Evolutionary conservation across 1,284 basidiomycete genomes (phyloP), one percentile per base, ranked within the genome.

Genomic region (Cutaneotrichosporon mucoides): DNA sequence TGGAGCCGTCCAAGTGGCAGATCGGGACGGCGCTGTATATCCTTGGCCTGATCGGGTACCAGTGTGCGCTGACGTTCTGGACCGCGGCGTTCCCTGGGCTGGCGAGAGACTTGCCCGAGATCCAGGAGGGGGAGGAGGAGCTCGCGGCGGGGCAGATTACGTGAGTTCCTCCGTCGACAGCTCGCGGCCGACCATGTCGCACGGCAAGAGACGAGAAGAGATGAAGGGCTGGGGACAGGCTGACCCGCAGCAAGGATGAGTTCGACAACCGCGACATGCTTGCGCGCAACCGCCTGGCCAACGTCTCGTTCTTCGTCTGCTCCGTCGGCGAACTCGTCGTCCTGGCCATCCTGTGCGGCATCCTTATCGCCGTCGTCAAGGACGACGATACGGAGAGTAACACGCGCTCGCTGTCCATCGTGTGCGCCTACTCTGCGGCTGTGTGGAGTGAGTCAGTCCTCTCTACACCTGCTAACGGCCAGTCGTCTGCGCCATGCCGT

Each of bases 371-470:
- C 51, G 82, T 90, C 48, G 82, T 72, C 58, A 68, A 84, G 51
- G 82, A 85, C 2, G 82, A 82, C 55, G 90, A 90, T 69, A 80
- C 87, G 56, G 88, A 93, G 61, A 88, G 88, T 68, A 93, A 93
- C 68, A 88, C 90, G 64, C 87, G 86, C 66, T 90, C 89, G 11
- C 87, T 92, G 57, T 63, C 83, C 69, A 84, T 86, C 2, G 79
- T 88, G 37, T 88, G 88, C 69, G 88, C 86, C 0, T 89, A 89
- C 71, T 82, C 86, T 13, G 88, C 88, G 2, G 88, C 82, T 10
- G 81, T 87, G 2, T 90, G 88, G 88, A 71, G 88, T 87, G 73
- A 67, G 86, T 79, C 1, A n/a, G 59, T 51, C n/a, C 24, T 44
- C 59, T 7, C 56, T 40, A 24, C 13, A 44, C 4, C 33, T 41